These are phyloP conservation scores for Hymenoscyphus infarciens DNA, from an alignment of 2,329 filamentous ascomycete species.

Conservation along the genomic window DNA sequence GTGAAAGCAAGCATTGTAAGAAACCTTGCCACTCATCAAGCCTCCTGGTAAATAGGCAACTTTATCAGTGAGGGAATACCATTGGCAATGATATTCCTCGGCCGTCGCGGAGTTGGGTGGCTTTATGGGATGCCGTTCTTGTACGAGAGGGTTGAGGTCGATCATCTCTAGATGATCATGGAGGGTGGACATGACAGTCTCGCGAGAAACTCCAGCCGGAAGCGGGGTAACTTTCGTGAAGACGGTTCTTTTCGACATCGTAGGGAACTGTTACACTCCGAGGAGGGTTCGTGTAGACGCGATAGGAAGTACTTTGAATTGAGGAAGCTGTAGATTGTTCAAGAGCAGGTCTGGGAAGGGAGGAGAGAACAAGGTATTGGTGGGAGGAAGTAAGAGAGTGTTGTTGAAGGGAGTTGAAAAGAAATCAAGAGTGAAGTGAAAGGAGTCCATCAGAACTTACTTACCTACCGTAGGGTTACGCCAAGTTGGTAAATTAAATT, in stretches of 20 bases:
- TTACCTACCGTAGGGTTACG: background rate
- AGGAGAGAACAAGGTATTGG: background rate
- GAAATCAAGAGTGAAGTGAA: background rate
- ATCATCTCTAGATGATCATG: constrained; percentile 82
- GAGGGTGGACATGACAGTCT: constrained; percentile 70
- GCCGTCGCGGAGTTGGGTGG: constrained; percentile 62
- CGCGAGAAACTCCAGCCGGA: constrained; percentile 62
- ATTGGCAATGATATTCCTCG: constrained; percentile 69
- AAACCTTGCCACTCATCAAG: constrained; percentile 62
- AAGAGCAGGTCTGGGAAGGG: background rate
- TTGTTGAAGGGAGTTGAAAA: too few relatives aligned
- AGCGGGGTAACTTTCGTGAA: constrained; percentile 80
- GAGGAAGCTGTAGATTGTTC: background rate
- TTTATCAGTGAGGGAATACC: constrained; percentile 78
- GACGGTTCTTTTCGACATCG: constrained; percentile 43
- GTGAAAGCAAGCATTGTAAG: constrained; percentile 78
- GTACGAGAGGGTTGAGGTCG: constrained; percentile 79
- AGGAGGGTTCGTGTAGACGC: background rate
- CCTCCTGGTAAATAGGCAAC: constrained; percentile 69
- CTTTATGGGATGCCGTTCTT: constrained; percentile 64
- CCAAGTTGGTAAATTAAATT: background rate
- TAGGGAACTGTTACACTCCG: background rate
- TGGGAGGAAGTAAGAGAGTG: background rate
- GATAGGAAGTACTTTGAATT: background rate
- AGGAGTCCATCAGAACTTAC: background rate